Evolutionary conservation across 192 early-diverging fungal species (phyloP).

Genomic region (Diversispora eburnea): DNA sequence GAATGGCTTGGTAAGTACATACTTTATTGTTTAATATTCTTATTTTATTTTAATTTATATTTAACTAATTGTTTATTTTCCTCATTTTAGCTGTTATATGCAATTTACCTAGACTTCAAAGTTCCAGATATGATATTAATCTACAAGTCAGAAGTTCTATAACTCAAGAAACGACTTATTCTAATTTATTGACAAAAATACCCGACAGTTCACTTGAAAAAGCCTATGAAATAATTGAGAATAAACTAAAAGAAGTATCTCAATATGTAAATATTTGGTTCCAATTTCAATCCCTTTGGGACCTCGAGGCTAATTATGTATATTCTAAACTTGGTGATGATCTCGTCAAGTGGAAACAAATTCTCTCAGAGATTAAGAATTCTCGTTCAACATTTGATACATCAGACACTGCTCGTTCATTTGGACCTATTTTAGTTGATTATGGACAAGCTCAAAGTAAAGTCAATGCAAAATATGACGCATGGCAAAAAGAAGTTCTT

Average conservation of each 20-base stretch:
- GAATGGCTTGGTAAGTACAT: slow-evolving; percentile 63
- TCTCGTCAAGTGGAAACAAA: slow-evolving; percentile 86
- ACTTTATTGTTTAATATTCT: neutral
- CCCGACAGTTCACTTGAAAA: slow-evolving; percentile 61
- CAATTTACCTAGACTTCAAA: slow-evolving; percentile 77
- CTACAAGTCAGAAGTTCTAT: slow-evolving; percentile 57
- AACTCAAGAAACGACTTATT: slow-evolving; percentile 57
- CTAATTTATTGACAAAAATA: slow-evolving; percentile 69
- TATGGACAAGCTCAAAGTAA: slow-evolving; percentile 99
- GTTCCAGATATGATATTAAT: slow-evolving; percentile 85
- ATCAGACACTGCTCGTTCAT: slow-evolving; percentile 80
- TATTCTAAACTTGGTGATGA: slow-evolving; percentile 83
- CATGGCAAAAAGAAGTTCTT: slow-evolving; percentile 95
- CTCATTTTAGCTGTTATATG: slow-evolving; percentile 64
- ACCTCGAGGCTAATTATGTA: slow-evolving; percentile 85
- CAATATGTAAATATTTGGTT: slow-evolving; percentile 94
- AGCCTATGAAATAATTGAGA: slow-evolving; percentile 84
- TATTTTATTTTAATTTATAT: neutral
- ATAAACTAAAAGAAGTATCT: slow-evolving; percentile 67
- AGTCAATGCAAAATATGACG: slow-evolving; percentile 96
- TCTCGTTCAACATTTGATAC: slow-evolving; percentile 96
- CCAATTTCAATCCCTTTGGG: slow-evolving; percentile 98
- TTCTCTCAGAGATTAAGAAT: slow-evolving; percentile 91
- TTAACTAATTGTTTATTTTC: neutral
- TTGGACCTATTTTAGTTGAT: slow-evolving; percentile 84